Evolutionary conservation across 306 rosid species (phyloP).

Genomic region (Dalbergia oliveri): DNA sequence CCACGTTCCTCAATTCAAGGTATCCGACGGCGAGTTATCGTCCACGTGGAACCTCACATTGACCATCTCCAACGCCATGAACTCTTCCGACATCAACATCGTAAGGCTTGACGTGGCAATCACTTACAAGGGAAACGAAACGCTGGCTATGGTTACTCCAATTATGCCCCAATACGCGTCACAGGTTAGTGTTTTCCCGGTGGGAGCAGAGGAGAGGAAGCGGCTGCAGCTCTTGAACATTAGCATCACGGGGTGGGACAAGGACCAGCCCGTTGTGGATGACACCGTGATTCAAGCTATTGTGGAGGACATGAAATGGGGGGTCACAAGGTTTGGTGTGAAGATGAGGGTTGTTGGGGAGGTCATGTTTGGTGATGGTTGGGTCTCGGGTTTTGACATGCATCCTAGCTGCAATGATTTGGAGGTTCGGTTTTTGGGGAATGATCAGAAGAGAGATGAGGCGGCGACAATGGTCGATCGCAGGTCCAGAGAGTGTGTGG

Average conservation of each 20-base stretch:
- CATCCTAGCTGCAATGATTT: conserved; percentile 38
- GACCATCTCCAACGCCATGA: conserved; percentile 38
- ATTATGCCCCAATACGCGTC: background rate
- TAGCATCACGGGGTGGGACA: conserved; percentile 46
- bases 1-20: conserved; percentile 27
- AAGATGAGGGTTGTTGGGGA: conserved; percentile 34
- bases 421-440: background rate
- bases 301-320: conserved; percentile 30
- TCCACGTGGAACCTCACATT: conserved; percentile 27
- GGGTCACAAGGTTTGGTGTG: conserved; percentile 27
- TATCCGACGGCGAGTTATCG: conserved; percentile 43
- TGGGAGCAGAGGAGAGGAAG: background rate
- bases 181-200: background rate
- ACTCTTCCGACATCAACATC: conserved; percentile 39
- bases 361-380: conserved; percentile 6
- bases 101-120: background rate
- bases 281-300: conserved; percentile 35
- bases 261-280: conserved; percentile 43
- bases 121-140: conserved; percentile 24
- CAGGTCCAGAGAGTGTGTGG: conserved; percentile 43
- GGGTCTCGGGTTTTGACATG: background rate
- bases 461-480: background rate
- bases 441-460: background rate
- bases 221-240: conserved; percentile 25
- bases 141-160: background rate